phyloP scores from a whole-genome alignment of 2,329 filamentous ascomycete species.

The Pseudogymnoascus sp. region DNA sequence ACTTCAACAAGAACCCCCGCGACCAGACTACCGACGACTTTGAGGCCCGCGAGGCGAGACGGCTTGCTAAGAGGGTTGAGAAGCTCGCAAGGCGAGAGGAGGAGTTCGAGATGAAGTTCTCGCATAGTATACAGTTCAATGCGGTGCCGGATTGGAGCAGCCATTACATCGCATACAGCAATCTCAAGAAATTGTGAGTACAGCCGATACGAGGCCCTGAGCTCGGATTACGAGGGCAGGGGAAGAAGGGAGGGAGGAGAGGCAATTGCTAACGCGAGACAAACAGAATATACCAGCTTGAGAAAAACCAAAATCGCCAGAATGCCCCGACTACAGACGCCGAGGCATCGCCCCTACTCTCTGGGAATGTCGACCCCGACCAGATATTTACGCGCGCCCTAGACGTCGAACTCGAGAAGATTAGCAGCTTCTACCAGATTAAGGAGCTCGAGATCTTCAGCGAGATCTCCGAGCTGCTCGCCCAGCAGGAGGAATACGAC shows the following conservation, averaged over 20 bases:
- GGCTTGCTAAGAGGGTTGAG: constrained; percentile 40
- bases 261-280: constrained; percentile 14
- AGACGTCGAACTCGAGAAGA: constrained; percentile 87
- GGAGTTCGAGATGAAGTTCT: constrained; percentile 96
- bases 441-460: constrained; percentile 84
- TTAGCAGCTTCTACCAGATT: constrained; percentile 78
- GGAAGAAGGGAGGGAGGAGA: no score
- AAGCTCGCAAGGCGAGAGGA: constrained; percentile 65
- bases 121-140: constrained; percentile 98
- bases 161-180: constrained; percentile 97
- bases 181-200: constrained; percentile 91
- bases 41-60: neutral
- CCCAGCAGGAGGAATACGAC: constrained; percentile 61
- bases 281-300: constrained; percentile 81
- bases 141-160: constrained; percentile 99
- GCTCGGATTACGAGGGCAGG: neutral
- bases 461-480: constrained; percentile 69
- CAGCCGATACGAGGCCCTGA: neutral
- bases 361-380: constrained; percentile 63
- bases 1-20: neutral
- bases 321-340: constrained; percentile 54
- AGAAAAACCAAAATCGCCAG: constrained; percentile 67
- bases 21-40: neutral
- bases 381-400: constrained; percentile 72
- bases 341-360: constrained; percentile 78